Evolutionary conservation across 2,329 filamentous ascomycete species (phyloP).

Genomic region (Fusarium sp.): DNA sequence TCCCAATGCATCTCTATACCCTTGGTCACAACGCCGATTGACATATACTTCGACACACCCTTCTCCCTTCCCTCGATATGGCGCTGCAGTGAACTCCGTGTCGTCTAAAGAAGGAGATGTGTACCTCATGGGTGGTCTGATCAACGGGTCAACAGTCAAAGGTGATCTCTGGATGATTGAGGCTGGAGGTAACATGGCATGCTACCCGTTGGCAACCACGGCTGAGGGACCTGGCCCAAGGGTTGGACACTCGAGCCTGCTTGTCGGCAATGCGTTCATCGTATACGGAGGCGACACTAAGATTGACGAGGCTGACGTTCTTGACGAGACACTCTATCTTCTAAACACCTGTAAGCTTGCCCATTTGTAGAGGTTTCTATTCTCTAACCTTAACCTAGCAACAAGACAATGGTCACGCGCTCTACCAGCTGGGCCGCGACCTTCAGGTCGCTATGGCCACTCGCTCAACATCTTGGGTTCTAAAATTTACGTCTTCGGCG

Average conservation of each 20-base stretch:
- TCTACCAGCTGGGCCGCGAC: constrained; percentile 84
- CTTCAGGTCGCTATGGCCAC: constrained; percentile 92
- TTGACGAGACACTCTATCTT: constrained; percentile 96
- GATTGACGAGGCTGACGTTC: constrained; percentile 86
- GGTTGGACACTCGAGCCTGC: constrained; percentile 91
- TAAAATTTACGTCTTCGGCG: constrained; percentile 97
- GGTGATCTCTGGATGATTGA: constrained; percentile 99
- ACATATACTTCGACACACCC: constrained; percentile 84
- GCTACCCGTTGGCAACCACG: constrained; percentile 90
- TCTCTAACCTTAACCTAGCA: constrained; percentile 61
- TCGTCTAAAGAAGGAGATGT: constrained; percentile 97
- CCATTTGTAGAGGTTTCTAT: not conserved
- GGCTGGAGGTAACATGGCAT: constrained; percentile 85
- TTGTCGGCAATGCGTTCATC: constrained; percentile 98
- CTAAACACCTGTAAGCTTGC: constrained; percentile 89
- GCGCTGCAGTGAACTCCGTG: constrained; percentile 90
- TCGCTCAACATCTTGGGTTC: constrained; percentile 96
- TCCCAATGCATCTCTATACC: constrained; percentile 85
- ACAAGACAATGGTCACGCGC: constrained; percentile 98
- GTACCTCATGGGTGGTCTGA: constrained; percentile 96
- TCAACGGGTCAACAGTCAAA: constrained; percentile 94
- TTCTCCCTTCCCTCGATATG: constrained; percentile 95
- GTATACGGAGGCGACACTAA: constrained; percentile 99
- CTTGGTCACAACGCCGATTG: constrained; percentile 91
- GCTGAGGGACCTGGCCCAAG: constrained; percentile 93